Base-by-base conservation (phyloP, 139 green algal species). In the Ulvella scutata region DNA sequence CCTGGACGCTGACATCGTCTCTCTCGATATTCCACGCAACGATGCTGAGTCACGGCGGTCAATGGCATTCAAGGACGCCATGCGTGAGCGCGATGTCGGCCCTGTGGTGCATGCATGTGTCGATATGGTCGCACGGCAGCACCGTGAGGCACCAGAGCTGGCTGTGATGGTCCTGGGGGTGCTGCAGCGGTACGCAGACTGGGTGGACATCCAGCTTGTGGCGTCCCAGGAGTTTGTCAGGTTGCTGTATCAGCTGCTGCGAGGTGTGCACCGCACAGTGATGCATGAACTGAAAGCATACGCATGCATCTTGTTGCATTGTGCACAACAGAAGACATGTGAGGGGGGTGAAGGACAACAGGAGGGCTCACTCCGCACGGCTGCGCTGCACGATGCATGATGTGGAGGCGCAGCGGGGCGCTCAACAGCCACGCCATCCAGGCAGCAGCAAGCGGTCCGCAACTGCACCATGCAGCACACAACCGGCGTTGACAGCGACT, bases 181-280 rank as follows among this genome's bases (percentile, higher is more conserved):
- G 13, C 83, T 89, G 51, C 59, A 84, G 75, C 84, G 87, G 23
- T 98, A 96, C 79, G 85, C 97, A 34, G 81, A 82, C 62, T 98
- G 94, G 94, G 93, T 97, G 3, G 94, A 98, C 84, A 96, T 98
- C 37, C 67, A 67, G 2, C 84, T 98, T 10, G 87, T 98, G 10
- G 92, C 87, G 43, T 93, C 51, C 4, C 51, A n/a, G 33, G 51
- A 62, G 39, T 67, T 67, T 23, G 33, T 67, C n/a, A 26, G 4
- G 4, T 26, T 67, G 13, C 51, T 67, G 9, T 26, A 26, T n/a
- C 51, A 67, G 51, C 51, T 67, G 51, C 51, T 67, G 51, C 51
- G 33, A 67, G 51, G 51, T 67, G 51, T 67, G 51, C n/a, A n/a
- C n/a, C n/a, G n/a, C n/a, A n/a, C n/a, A n/a, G n/a, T n/a, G n/a